Evolutionary conservation across 225 moss, liverwort and hornwort species (phyloP).

Genomic region (Lunularia cruciata): DNA sequence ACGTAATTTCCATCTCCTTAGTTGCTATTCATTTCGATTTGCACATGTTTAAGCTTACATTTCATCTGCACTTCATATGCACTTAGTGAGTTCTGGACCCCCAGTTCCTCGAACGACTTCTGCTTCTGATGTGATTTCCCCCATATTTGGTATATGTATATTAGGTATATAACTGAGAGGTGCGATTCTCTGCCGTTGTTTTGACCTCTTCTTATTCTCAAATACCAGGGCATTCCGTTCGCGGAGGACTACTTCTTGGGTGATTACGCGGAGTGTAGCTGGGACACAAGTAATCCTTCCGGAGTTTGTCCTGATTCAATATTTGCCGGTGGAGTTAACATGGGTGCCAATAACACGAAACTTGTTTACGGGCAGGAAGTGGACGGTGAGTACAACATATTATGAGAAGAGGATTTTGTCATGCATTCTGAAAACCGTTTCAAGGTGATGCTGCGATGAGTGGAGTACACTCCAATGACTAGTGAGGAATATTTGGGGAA

Average conservation of each 20-base stretch:
- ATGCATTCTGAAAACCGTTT: neutral
- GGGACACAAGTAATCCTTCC: conserved; percentile 72
- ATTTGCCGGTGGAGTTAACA: conserved; percentile 52
- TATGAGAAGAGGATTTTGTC: neutral
- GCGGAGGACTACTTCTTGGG: conserved; percentile 93
- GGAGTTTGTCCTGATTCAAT: conserved; percentile 95
- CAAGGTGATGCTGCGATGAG: neutral
- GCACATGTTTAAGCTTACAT: too few relatives aligned
- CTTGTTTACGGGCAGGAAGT: conserved; percentile 87
- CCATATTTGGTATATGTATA: too few relatives aligned
- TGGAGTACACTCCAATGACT: neutral
- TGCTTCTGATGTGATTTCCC: too few relatives aligned
- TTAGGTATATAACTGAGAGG: too few relatives aligned
- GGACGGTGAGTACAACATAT: conserved; percentile 41
- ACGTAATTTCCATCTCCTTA: too few relatives aligned
- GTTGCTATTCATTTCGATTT: too few relatives aligned
- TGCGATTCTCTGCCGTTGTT: too few relatives aligned
- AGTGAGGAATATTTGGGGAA: neutral
- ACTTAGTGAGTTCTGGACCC: too few relatives aligned
- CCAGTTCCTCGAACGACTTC: too few relatives aligned
- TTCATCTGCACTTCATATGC: too few relatives aligned
- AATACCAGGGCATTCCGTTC: conserved; percentile 62
- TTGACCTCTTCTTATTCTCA: conserved; percentile 2
- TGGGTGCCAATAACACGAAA: conserved; percentile 55
- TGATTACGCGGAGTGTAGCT: conserved; percentile 82